These are phyloP conservation scores for Aphanomyces stellatus DNA, from an alignment of 352 stramenopile genomes.

Conservation along the genomic window DNA sequence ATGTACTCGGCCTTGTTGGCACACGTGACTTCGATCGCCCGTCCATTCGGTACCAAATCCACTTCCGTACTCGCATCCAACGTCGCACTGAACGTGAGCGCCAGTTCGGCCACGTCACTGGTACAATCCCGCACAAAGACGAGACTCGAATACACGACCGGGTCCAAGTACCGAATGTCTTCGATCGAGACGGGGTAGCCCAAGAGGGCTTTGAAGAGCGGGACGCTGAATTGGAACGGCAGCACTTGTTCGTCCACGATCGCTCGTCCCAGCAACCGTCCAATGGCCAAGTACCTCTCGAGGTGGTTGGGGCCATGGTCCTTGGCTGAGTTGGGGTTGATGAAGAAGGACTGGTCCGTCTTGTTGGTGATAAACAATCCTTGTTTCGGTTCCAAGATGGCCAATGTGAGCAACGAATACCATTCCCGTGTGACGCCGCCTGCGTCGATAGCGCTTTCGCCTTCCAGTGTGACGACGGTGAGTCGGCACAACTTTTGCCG, in stretches of 20 bases:
- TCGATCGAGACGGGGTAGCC: conserved; percentile 90
- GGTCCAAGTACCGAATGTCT: conserved; percentile 86
- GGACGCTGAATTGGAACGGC: conserved; percentile 90
- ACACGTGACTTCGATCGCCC: conserved; percentile 85
- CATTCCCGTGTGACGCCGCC: conserved; percentile 81
- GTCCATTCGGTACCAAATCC: conserved; percentile 48
- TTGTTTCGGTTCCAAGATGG: conserved; percentile 34
- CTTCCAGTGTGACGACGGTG: conserved; percentile 69
- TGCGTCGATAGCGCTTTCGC: conserved; percentile 78
- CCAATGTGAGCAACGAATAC: conserved; percentile 73
- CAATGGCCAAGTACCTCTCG: conserved; percentile 44
- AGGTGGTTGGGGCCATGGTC: conserved; percentile 59
- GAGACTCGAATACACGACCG: conserved; percentile 46
- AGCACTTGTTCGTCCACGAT: conserved; percentile 90
- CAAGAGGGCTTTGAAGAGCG: conserved; percentile 96
- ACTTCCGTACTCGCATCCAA: conserved; percentile 35
- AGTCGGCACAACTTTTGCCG: conserved; percentile 41
- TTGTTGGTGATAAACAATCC: conserved; percentile 55
- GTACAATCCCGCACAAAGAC: conserved; percentile 56
- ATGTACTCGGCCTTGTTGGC: conserved; percentile 94
- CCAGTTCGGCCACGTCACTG: conserved; percentile 41
- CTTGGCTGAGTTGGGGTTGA: conserved; percentile 56
- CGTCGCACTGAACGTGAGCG: conserved; percentile 51
- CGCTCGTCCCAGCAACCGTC: conserved; percentile 43
- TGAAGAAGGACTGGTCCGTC: conserved; percentile 42